These are phyloP conservation scores for Colletotrichum eleusines DNA, from an alignment of 2,329 filamentous ascomycete species.

Conservation along the genomic window DNA sequence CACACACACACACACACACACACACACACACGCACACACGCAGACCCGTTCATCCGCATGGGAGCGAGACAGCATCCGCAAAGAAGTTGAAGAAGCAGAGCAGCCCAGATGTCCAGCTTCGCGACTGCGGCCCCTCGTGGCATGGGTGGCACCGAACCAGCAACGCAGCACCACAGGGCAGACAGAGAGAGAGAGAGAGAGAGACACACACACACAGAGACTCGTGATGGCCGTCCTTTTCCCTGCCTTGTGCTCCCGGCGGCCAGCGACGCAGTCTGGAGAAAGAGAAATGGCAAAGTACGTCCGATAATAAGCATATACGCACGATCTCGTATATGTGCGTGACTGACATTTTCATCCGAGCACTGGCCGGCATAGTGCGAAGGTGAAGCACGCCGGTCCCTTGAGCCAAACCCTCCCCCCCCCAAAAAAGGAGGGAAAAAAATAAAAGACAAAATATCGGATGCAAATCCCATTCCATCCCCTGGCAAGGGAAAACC, in stretches of 20 bases:
- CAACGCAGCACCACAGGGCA: background rate
- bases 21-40: no score
- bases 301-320: background rate
- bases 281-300: slow-evolving; percentile 4
- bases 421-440: no score
- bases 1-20: no score
- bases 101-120: background rate
- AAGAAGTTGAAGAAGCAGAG: background rate
- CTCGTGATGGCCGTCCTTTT: background rate
- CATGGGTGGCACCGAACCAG: slow-evolving; percentile 13
- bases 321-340: slow-evolving; percentile 21
- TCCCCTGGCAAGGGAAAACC: background rate
- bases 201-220: no score
- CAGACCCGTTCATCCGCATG: background rate
- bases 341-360: slow-evolving; percentile 29
- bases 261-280: background rate
- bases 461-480: slow-evolving; percentile 7
- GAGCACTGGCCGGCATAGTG: slow-evolving; percentile 4
- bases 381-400: background rate
- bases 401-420: no score
- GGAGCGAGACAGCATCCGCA: background rate
- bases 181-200: slow-evolving; percentile 17
- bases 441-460: no score
- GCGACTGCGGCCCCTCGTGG: slow-evolving; percentile 14
- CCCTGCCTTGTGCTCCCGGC: background rate